Conservation (phyloP, 345 rosid genomes). For the Melaleuca quinquenervia region DNA sequence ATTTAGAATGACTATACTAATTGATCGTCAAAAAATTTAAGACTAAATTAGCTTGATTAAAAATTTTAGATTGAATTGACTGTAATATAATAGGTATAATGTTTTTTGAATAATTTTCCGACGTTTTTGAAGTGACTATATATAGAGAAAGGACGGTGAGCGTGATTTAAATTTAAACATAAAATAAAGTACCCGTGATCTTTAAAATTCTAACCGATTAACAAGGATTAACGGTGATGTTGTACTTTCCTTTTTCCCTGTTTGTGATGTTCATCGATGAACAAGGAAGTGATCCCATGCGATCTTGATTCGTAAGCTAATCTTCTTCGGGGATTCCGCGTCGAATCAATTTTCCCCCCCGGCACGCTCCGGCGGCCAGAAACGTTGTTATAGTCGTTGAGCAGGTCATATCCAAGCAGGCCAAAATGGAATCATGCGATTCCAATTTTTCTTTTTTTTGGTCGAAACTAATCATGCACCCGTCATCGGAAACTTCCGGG, state of each 20-base stretch:
- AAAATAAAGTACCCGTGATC: background rate
- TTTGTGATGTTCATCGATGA: background rate
- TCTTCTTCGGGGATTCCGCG: background rate
- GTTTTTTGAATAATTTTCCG: background rate
- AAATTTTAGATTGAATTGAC: background rate
- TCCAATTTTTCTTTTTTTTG: background rate
- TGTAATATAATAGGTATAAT: background rate
- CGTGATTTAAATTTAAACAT: background rate
- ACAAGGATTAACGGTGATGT: no score
- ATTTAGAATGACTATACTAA: rapidly evolving
- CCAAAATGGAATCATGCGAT: background rate
- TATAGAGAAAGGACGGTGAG: background rate
- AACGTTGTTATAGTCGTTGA: background rate
- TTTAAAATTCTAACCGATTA: background rate
- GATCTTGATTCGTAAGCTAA: background rate
- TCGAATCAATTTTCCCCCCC: background rate
- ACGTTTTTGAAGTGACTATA: background rate
- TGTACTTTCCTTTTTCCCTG: background rate
- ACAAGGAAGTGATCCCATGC: background rate
- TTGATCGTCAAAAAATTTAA: background rate
- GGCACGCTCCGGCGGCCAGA: background rate
- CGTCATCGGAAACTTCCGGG: background rate
- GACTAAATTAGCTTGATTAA: background rate
- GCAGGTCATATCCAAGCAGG: background rate
- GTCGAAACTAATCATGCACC: background rate